Evolutionary conservation across 768 basidiomycete species (phyloP), one percentile per base, ranked within the genome.

Genomic region (Mycena amicta): DNA sequence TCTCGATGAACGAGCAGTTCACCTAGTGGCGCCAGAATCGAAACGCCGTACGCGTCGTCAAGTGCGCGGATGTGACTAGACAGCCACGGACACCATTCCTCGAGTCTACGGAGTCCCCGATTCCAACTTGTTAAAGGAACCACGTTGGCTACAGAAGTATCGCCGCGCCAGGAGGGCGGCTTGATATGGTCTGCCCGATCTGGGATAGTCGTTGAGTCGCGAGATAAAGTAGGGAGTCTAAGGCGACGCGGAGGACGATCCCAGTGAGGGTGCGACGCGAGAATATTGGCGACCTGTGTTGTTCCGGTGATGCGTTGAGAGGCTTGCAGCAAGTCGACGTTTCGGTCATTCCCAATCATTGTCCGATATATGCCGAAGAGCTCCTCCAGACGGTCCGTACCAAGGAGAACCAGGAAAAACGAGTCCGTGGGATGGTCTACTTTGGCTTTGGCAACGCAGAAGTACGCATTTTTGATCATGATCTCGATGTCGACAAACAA

Each of bases 391-490:
- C 71, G 66, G 57, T 79, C 72, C 0, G 76, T 79, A n/a, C 77
- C 76, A 1, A 78, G 57, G 0, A 76, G 66, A 6, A 74, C 72
- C 2, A 77, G 30, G 50, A 58, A 77, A 54, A 79, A 76, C 37
- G 11, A 65, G 26, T 0, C 66, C 63, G 45, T 71, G 55, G 0
- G 73, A 72, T 69, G 50, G 47, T 77, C 69, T 3, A 71, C 57
- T 43, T 77, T 75, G 16, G 68, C 59, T 55, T 77, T 79, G 1
- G 71, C 75, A 20, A 77, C 67, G 51, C 75, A 77, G 49, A 76
- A 76, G 46, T 59, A 75, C 0, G 56, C 67, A 53, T 77, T 77
- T 64, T 76, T 78, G 55, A 77, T 67, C 72, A 75, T 75, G 4
- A 73, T 57, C 66, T 70, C 67, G 40, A 76, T 60, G 55, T 79